Base-by-base conservation (phyloP, 148 eudicot genomes). In the Arbutus unedo region DNA sequence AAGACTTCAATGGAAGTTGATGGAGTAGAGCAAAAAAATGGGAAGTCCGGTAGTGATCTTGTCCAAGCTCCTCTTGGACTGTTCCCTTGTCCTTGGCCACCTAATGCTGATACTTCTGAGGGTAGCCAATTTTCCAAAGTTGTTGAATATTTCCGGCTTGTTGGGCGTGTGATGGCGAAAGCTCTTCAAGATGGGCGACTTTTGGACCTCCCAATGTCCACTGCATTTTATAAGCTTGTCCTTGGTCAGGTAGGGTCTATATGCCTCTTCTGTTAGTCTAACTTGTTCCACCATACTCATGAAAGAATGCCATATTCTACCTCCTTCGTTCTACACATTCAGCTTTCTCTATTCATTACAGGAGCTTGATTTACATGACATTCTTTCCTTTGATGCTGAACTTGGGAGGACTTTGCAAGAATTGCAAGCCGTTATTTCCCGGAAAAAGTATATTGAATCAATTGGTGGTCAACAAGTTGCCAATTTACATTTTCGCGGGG, bases 151-250 rank as follows among this genome's bases (percentile, higher is more conserved):
- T 97, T 92, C 82, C 88, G 95, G 71, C 86, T 97, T 79, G 91
- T 97, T 86, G 99, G 99, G 44, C 88, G 98, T 79, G 97, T 97
- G 49, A 92, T 93, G 91, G 99, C 99, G 45, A 97, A 97, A 90
- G 99, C 99, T 87, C 95, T 97, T 85, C 99, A 97, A 87, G 99
- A 97, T 89, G 99, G 97, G 68, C 90, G 99, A 81, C 93, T 97
- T 82, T 86, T 97, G 87, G 99, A 97, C 84, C 83, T 97, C 43
- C 92, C 98, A 11, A 84, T 97, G 84, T 94, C 98, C 14, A 90
- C 87, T 54, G 91, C 97, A 23, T 96, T 96, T 78, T 94, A 91
- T 90, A 96, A 96, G 87, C 94, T 93, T 68, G 85, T 94, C 74
- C 93, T 94, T 85, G 98, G 95, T 84, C 97, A 97, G 84, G 99